Evolutionary conservation across 1,139 yeast species (phyloP), one percentile per base, ranked within the genome.

Genomic region (Geotrichum australiense): DNA sequence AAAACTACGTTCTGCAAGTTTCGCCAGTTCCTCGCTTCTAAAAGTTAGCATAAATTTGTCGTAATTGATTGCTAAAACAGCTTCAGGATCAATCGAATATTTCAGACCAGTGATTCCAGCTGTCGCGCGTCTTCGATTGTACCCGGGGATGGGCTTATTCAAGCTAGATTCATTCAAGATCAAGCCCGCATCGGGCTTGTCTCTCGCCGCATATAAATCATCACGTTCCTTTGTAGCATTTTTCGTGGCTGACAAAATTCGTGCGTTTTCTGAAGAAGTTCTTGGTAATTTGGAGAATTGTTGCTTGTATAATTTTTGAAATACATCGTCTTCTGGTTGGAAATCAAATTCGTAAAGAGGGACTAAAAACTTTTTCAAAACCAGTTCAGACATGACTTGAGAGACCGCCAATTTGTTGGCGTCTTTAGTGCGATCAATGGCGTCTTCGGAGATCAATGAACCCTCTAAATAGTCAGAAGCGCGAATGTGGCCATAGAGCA

Each of bases 41-140:
- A 80, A 70, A 34, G 74, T 64, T 53, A 86, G 80, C 45, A 82
- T 69, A 55, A 74, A 86, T 51, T 94, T 68, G 25, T 74, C 72
- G 45, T 82, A 69, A 53, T 80, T 80, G 53, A 87, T 71, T 1
- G 79, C 68, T 11, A 87, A 64, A 1, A 81, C 73, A 8, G 80
- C 59, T 5, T 58, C 53, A 2, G 53, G 47, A 34, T 59, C 58
- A 10, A 59, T 49, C 5, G 51, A 35, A 38, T 44, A 43, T 16
- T 46, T 36, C 12, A 46, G 37, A 8, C 29, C 37, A 11, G 31
- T 29, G 7, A 42, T 35, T 10, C 37, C 38, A 6, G 34, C 36
- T 15, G 25, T 36, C 8, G 43, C 28, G 11, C 41, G 33, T 6
- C 29, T 43, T n/a, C 45, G 39, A n/a, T 36, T 31, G 5, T 34